These are phyloP conservation scores for Lentinula novae-zelandiae DNA, from an alignment of 1,284 basidiomycete genomes.

Conservation along the genomic window DNA sequence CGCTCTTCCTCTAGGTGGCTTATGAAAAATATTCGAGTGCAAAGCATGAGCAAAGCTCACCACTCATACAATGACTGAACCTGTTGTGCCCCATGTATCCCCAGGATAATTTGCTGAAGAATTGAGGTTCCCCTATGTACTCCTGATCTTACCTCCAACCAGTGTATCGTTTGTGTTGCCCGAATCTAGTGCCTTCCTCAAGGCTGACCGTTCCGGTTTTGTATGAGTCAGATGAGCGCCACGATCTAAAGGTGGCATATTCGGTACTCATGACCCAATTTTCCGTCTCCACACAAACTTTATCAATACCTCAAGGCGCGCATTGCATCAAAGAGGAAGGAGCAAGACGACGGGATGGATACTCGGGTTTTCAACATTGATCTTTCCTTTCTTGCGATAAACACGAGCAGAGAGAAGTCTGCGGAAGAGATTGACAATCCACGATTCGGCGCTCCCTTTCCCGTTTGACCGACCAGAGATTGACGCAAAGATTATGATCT, in stretches of 20 bases:
- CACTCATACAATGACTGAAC: too few relatives aligned
- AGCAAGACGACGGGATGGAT: constrained; percentile 9
- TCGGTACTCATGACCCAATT: constrained; percentile 3
- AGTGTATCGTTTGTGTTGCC: neutral
- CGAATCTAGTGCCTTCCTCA: neutral
- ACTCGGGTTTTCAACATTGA: neutral
- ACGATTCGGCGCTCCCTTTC: constrained; percentile 1
- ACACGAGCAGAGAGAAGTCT: neutral
- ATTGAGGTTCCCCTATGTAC: neutral
- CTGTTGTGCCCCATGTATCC: too few relatives aligned
- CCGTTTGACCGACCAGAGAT: too few relatives aligned
- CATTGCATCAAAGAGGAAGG: constrained; percentile 6
- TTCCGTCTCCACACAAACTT: constrained; percentile 4
- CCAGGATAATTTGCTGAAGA: neutral
- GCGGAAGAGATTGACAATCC: neutral
- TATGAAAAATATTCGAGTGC: neutral
- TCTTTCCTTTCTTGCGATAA: neutral
- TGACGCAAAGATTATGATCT: too few relatives aligned
- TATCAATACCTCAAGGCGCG: neutral
- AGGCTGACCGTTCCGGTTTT: neutral
- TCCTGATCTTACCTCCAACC: neutral
- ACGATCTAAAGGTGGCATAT: neutral
- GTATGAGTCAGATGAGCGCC: neutral
- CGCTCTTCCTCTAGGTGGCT: too few relatives aligned
- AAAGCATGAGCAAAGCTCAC: too few relatives aligned